Percentiles rank a stretch among this genome's conserved stretches.
Conservation (phyloP, 2,329 filamentous ascomycete genomes). For the Aspergillus sp. region DNA sequence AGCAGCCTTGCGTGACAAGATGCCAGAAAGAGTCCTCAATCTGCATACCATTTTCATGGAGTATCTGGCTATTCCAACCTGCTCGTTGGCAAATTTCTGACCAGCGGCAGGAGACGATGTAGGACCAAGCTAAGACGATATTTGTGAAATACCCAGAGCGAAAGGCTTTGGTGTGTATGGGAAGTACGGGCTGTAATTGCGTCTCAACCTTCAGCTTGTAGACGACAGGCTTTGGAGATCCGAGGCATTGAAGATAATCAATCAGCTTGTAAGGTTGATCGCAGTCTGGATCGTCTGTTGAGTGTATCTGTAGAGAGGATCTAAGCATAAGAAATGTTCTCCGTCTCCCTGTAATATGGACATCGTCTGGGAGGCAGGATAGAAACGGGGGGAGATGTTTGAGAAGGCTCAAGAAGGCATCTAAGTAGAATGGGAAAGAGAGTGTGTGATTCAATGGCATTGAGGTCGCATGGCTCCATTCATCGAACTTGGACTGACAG, state of each 20-base stretch:
- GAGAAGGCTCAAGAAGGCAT: conserved; percentile 15
- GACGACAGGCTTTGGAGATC: background rate
- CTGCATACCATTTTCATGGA: conserved; percentile 8
- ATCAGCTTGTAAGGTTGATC: conserved; percentile 3
- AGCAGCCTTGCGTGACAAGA: background rate
- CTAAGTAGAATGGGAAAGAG: background rate
- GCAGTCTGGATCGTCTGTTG: conserved; percentile 6
- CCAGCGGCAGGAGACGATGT: conserved; percentile 26
- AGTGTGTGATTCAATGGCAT: background rate
- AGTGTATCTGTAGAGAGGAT: background rate
- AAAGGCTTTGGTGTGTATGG: background rate
- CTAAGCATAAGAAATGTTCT: background rate
- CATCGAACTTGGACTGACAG: conserved; percentile 7
- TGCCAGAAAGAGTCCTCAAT: conserved; percentile 9
- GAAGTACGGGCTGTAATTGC: background rate
- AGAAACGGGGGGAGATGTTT: conserved; percentile 15
- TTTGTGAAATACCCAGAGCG: conserved; percentile 11
- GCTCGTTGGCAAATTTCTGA: conserved; percentile 21
- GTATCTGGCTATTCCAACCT: conserved; percentile 15
- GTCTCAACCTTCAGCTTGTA: conserved; percentile 2
- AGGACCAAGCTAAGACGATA: conserved; percentile 22
- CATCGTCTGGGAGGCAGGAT: background rate
- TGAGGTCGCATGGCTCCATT: conserved; percentile 6
- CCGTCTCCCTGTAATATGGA: background rate
- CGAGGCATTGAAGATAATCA: conserved; percentile 7